Base-by-base conservation (phyloP, 1,139 yeast genomes). In the Suzukiozyma palmioleophila region DNA sequence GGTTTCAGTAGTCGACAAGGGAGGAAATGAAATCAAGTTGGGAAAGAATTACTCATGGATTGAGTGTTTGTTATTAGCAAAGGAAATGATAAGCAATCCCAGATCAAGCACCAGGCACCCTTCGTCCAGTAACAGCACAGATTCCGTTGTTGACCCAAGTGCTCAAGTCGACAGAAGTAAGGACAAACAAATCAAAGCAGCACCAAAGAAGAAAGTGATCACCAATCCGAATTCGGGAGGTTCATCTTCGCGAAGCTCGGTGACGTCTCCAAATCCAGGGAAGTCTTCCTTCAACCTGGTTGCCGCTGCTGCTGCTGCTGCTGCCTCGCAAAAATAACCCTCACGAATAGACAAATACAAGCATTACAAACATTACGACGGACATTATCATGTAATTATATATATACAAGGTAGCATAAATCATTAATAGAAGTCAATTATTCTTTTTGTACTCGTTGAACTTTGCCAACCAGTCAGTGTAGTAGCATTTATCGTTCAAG, bases 21-120 rank as follows among this genome's bases (percentile, higher is more conserved):
- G 48, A 15, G 69, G 70, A 3, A 52, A 59, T 3, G 59, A 52
- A 16, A 59, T 70, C n/a, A 58, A 51, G 37, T 47, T 70, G 22
- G 75, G 77, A 3, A 46, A 49, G 32, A 57, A 58, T 38, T 59
- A 63, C 46, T 75, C 76, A 2, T 69, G 77, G 77, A 71, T 70
- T 35, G 74, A 69, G 43, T 69, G 76, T 47, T 60, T 70, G 35
- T 54, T 70, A 35, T 59, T 69, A 47, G 75, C 75, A 29, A 65
- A 69, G 45, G 70, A 67, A 33, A 57, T 66, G 62, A 67, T 67
- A 13, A 60, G 36, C 24, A 22, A 26, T 12, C 22, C 26, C 12
- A 26, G 25, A 8, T 22, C 29, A 7, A 57, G 12, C 3, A 6
- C 30, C 4, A 33, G 25, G 24, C 12, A 46, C 42, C 28, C 45